Percentiles rank a stretch among this genome's conserved stretches.
Conservation (phyloP, 2,329 filamentous ascomycete species). For the Aspergillus calidoustus region DNA sequence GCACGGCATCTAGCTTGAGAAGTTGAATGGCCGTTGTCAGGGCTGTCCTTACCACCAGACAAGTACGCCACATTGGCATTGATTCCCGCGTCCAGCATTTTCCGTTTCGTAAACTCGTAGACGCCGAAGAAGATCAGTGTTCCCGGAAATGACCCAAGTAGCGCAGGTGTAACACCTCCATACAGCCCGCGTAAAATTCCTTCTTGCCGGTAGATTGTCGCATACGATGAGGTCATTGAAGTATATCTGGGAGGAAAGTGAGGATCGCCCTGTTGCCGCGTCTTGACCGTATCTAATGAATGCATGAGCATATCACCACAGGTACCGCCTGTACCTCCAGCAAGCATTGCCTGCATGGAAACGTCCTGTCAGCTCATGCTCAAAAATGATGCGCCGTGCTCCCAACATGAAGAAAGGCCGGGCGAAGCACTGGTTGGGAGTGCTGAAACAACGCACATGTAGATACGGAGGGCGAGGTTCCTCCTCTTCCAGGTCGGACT, state of each 20-base stretch:
- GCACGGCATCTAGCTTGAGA: background rate
- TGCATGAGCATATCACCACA: slow-evolving; percentile 99
- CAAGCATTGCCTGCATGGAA: slow-evolving; percentile 78
- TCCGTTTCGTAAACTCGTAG: slow-evolving; percentile 93
- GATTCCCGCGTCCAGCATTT: slow-evolving; percentile 82
- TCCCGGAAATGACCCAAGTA: slow-evolving; percentile 89
- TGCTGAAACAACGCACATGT: slow-evolving; percentile 57
- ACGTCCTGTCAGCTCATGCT: background rate
- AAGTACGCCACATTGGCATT: slow-evolving; percentile 86
- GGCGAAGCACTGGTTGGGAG: background rate
- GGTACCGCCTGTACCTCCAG: slow-evolving; percentile 88
- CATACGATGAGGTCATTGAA: slow-evolving; percentile 86
- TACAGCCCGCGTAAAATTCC: slow-evolving; percentile 85
- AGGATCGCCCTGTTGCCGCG: slow-evolving; percentile 93
- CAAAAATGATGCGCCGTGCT: background rate
- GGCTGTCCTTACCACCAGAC: slow-evolving; percentile 66
- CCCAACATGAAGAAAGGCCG: background rate
- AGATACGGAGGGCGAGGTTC: slow-evolving; percentile 66
- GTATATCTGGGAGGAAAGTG: slow-evolving; percentile 91
- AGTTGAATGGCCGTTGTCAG: slow-evolving; percentile 17
- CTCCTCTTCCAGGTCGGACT: slow-evolving; percentile 51
- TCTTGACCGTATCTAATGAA: slow-evolving; percentile 98
- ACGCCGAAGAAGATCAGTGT: slow-evolving; percentile 95
- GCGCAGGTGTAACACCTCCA: slow-evolving; percentile 88
- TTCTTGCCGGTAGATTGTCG: slow-evolving; percentile 91